These are phyloP conservation scores for Oryza rufipogon DNA, from an alignment of 176 grass and related monocot species.

Conservation along the genomic window DNA sequence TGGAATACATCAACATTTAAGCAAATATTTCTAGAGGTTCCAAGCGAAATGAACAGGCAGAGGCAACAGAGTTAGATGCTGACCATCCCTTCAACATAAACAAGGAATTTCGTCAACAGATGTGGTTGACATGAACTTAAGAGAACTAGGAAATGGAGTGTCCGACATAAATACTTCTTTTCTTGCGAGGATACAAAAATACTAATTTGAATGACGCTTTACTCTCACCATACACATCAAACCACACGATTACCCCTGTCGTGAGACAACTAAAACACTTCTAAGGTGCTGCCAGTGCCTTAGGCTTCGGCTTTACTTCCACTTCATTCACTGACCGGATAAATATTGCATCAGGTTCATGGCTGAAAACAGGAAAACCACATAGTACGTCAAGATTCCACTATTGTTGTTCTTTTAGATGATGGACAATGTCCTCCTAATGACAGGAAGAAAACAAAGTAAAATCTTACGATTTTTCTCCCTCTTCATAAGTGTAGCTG, in stretches of 20 bases:
- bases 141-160: background rate
- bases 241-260: background rate
- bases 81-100: background rate
- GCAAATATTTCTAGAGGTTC: too few relatives aligned
- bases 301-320: constrained; percentile 97
- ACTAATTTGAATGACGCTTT: background rate
- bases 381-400: background rate
- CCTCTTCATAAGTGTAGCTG: constrained; percentile 96
- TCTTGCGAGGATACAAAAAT: too few relatives aligned
- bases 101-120: constrained; percentile 32
- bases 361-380: constrained; percentile 52
- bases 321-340: constrained; percentile 86
- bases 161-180: too few relatives aligned
- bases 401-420: background rate
- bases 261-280: constrained; percentile 22
- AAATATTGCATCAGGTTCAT: constrained; percentile 86
- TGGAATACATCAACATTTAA: too few relatives aligned
- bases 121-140: constrained; percentile 41
- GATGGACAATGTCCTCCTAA: background rate
- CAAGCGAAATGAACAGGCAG: background rate
- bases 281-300: constrained; percentile 63
- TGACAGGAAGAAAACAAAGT: background rate
- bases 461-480: constrained; percentile 78
- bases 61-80: background rate
- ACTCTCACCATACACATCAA: constrained; percentile 29